phyloP scores from a whole-genome alignment of 2,329 filamentous ascomycete genomes.

The Colletotrichum orchidophilum region DNA sequence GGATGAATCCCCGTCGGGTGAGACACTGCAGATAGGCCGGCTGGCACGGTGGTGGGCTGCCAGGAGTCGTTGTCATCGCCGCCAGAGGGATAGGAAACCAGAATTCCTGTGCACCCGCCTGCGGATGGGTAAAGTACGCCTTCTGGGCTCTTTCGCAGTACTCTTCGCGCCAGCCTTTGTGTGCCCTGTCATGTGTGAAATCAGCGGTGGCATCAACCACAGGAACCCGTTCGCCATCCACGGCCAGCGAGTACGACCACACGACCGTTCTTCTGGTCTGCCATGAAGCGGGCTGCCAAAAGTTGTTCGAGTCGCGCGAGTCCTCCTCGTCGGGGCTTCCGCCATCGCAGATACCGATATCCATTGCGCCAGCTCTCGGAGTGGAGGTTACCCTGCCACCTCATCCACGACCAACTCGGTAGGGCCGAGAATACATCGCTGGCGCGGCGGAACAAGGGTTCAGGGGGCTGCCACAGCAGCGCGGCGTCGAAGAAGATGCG shows the following conservation, averaged over 20 bases:
- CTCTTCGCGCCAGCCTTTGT: background rate
- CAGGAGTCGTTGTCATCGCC: background rate
- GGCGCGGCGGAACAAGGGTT: too few relatives aligned
- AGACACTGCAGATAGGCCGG: background rate
- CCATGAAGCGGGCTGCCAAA: background rate
- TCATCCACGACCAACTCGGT: background rate
- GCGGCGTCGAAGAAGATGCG: background rate
- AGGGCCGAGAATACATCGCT: background rate
- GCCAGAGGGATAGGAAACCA: background rate
- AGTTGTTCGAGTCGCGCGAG: background rate
- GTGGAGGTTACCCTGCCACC: background rate
- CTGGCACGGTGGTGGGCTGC: too few relatives aligned
- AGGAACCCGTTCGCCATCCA: background rate
- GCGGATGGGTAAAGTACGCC: background rate
- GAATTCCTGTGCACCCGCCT: background rate
- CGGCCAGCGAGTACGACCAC: background rate
- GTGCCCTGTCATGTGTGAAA: background rate
- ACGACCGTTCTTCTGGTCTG: background rate
- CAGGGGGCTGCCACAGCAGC: background rate
- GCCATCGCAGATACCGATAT: background rate
- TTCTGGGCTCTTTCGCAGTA: background rate
- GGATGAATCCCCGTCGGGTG: background rate
- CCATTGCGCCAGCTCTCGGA: background rate
- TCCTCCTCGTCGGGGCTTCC: too few relatives aligned
- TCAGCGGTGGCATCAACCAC: background rate